Percentiles rank a stretch among this genome's conserved stretches.
Evolutionary conservation across 495 filamentous ascomycete genomes (phyloP).

Genomic region (Neurospora intermedia): DNA sequence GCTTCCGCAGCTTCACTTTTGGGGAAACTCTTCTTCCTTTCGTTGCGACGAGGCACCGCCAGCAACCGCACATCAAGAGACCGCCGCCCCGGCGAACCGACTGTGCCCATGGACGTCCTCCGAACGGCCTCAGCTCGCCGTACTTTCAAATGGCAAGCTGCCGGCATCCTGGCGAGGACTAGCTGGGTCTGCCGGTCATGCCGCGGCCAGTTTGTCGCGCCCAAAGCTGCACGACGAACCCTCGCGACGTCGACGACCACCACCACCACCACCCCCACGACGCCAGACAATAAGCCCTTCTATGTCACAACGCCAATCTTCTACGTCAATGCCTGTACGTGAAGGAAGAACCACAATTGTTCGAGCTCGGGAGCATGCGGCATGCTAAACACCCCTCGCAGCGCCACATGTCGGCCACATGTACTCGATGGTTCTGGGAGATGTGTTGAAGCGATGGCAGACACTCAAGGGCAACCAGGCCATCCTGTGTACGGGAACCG

Average conservation of each 20-base stretch:
- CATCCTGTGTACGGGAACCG: slow-evolving; percentile 81
- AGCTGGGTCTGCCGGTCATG: slow-evolving; percentile 7
- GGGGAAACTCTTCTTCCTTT: neutral
- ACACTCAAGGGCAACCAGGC: slow-evolving; percentile 57
- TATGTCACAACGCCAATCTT: slow-evolving; percentile 97
- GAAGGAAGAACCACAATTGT: neutral
- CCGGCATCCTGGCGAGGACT: neutral
- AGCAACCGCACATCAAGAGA: neutral
- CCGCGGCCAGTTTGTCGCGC: slow-evolving; percentile 3
- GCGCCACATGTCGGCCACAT: slow-evolving; percentile 92
- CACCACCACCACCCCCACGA: neutral
- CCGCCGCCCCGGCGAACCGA: neutral
- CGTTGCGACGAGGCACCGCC: neutral
- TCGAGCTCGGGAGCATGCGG: neutral
- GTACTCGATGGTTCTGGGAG: slow-evolving; percentile 82
- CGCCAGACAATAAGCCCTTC: slow-evolving; percentile 59
- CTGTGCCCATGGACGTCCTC: slow-evolving; percentile 1
- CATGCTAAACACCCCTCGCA: slow-evolving; percentile 26
- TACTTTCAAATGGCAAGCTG: slow-evolving; percentile 1
- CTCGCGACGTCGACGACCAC: neutral
- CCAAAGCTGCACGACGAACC: slow-evolving; percentile 4
- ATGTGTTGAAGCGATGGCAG: slow-evolving; percentile 90
- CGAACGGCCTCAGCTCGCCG: slow-evolving; percentile 2
- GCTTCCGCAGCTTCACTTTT: neutral
- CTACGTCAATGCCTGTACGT: slow-evolving; percentile 90